A percentile compares a stretch with the other conserved stretches of the same genome.
Evolutionary conservation across 2,329 filamentous ascomycete genomes (phyloP).

Genomic region (Chaetomium strumarium): DNA sequence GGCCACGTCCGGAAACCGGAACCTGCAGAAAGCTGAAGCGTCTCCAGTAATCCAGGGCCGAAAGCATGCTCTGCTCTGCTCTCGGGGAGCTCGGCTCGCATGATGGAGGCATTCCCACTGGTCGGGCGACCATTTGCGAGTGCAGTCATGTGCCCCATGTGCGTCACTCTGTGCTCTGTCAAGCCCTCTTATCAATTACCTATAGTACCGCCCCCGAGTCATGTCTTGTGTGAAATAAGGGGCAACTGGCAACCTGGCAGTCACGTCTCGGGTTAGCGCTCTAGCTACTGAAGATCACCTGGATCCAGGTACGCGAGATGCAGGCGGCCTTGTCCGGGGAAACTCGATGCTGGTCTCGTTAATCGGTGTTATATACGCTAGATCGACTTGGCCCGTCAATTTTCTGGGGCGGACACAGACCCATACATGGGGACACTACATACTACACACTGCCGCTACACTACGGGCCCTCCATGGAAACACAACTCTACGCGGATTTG

Average conservation of each 20-base stretch:
- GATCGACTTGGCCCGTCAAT: not conserved
- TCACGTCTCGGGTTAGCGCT: not conserved
- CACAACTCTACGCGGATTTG: not conserved
- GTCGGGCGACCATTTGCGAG: not conserved
- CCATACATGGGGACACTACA: too few species aligned
- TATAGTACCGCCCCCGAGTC: not conserved
- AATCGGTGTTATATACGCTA: not conserved
- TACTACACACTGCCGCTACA: too few species aligned
- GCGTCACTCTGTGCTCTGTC: too few species aligned
- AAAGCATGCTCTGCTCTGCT: not conserved
- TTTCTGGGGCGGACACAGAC: conserved; percentile 9
- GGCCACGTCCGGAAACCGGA: not conserved
- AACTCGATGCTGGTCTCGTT: not conserved
- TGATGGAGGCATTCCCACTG: not conserved
- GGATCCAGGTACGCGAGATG: conserved; percentile 5
- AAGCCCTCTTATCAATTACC: not conserved
- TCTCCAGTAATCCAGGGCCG: not conserved
- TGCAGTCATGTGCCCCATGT: not conserved
- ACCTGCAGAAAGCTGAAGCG: not conserved
- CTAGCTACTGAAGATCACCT: not conserved
- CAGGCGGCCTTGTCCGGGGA: conserved; percentile 1
- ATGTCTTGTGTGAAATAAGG: not conserved
- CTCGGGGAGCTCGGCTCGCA: not conserved
- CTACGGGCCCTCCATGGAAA: not conserved
- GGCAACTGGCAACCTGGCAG: not conserved